These are phyloP conservation scores for Auricularia auricula-judae DNA, from an alignment of 768 basidiomycete genomes.

Conservation along the genomic window DNA sequence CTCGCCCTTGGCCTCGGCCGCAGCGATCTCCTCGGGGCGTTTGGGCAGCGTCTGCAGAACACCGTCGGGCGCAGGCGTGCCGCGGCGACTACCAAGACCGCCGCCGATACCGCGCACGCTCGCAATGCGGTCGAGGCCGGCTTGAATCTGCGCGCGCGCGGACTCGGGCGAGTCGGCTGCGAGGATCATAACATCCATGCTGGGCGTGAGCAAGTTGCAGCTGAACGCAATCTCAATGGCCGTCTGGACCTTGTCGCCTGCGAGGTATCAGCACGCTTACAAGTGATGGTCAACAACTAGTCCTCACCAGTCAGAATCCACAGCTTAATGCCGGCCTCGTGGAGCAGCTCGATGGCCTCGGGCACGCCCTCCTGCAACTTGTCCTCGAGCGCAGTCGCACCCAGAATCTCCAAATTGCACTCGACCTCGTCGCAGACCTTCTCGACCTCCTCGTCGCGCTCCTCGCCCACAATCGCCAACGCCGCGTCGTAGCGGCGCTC, in stretches of 20 bases:
- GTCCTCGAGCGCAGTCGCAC: constrained; percentile 94
- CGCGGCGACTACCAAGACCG: constrained; percentile 26
- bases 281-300: constrained; percentile 9
- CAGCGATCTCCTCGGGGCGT: constrained; percentile 7
- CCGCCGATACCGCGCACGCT: constrained; percentile 57
- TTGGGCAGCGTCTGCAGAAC: neutral
- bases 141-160: constrained; percentile 80
- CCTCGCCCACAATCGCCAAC: constrained; percentile 48
- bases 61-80: constrained; percentile 35
- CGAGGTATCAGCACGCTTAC: neutral
- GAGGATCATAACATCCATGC: constrained; percentile 96
- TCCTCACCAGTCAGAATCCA: constrained; percentile 86
- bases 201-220: constrained; percentile 86
- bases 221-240: constrained; percentile 97
- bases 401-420: constrained; percentile 71
- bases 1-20: constrained; percentile 6
- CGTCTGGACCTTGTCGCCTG: constrained; percentile 94
- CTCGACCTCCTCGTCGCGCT: constrained; percentile 87
- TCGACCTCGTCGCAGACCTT: constrained; percentile 79
- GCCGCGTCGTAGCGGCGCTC: constrained; percentile 71
- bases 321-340: constrained; percentile 89
- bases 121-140: constrained; percentile 87
- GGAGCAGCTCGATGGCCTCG: constrained; percentile 85
- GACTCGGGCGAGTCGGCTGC: constrained; percentile 71
- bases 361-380: constrained; percentile 96